phyloP scores from a whole-genome alignment of 192 early-diverging fungal species.

The Podila epicladia region DNA sequence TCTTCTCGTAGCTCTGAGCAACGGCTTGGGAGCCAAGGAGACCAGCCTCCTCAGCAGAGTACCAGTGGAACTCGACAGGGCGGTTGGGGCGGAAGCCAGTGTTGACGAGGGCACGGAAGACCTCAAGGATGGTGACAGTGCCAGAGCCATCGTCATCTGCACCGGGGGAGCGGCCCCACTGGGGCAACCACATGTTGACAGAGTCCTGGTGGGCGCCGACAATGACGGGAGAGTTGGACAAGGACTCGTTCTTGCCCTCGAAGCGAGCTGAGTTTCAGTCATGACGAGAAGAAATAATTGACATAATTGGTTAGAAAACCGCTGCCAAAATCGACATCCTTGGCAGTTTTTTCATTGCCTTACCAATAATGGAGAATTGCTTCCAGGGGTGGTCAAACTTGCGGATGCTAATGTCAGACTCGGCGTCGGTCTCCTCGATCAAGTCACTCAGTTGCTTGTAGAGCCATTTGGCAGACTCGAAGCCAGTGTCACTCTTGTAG shows the following conservation, averaged over 20 bases:
- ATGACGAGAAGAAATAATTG: neutral
- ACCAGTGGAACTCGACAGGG: conserved; percentile 98
- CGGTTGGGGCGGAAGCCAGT: conserved; percentile 73
- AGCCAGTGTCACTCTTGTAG: conserved; percentile 80
- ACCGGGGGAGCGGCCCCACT: conserved; percentile 78
- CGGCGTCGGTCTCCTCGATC: conserved; percentile 35
- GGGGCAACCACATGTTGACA: conserved; percentile 86
- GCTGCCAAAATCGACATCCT: neutral
- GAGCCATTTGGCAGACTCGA: conserved; percentile 77
- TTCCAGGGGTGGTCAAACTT: conserved; percentile 84
- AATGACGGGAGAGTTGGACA: conserved; percentile 74
- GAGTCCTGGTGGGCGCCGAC: conserved; percentile 93
- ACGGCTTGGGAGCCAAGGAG: conserved; percentile 91
- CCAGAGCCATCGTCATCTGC: conserved; percentile 92
- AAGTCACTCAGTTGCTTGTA: conserved; percentile 63
- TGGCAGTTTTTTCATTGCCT: neutral
- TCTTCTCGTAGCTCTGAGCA: conserved; percentile 71
- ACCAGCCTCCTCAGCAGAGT: conserved; percentile 91
- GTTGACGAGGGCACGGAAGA: conserved; percentile 78
- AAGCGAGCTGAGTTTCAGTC: conserved; percentile 72
- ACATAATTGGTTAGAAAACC: neutral
- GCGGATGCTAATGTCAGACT: conserved; percentile 69
- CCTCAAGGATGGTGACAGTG: conserved; percentile 89
- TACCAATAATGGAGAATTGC: conserved; percentile 79
- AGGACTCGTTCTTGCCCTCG: conserved; percentile 61